These are phyloP conservation scores for Rosa lucieae DNA, from an alignment of 306 rosid species.

Conservation along the genomic window DNA sequence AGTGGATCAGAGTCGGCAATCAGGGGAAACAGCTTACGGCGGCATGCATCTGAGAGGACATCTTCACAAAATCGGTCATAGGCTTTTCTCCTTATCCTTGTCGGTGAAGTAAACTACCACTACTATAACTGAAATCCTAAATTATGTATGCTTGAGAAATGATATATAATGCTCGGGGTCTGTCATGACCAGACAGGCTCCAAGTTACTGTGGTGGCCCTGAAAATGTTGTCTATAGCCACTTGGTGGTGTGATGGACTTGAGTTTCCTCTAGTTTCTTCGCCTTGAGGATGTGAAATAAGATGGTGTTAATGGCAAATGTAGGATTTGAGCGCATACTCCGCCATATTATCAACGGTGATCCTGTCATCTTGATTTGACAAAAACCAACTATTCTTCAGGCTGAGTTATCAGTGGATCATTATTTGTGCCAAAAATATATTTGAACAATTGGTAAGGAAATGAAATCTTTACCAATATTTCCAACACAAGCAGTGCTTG, in stretches of 20 bases:
- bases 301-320: constrained; percentile 46
- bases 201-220: constrained; percentile 51
- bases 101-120: constrained; percentile 60
- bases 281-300: constrained; percentile 63
- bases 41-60: constrained; percentile 77
- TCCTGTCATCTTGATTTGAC: constrained; percentile 18
- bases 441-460: constrained; percentile 33
- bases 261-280: constrained; percentile 61
- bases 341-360: constrained; percentile 32
- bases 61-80: constrained; percentile 75
- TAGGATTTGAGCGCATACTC: constrained; percentile 20
- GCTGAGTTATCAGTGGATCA: constrained; percentile 34
- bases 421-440: constrained; percentile 43
- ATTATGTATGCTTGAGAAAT: constrained; percentile 66
- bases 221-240: constrained; percentile 45
- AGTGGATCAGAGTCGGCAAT: constrained; percentile 56
- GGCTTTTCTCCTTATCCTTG: constrained; percentile 33
- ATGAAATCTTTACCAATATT: constrained; percentile 6
- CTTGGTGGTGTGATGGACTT: constrained; percentile 63
- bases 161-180: constrained; percentile 65
- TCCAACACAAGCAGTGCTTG: neutral
- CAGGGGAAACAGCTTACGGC: constrained; percentile 65
- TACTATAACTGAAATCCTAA: constrained; percentile 52
- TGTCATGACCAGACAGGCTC: constrained; percentile 48
- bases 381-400: constrained; percentile 24